Base-by-base conservation (phyloP, 257 asterid species). In the Fraxinus cuspidata region DNA sequence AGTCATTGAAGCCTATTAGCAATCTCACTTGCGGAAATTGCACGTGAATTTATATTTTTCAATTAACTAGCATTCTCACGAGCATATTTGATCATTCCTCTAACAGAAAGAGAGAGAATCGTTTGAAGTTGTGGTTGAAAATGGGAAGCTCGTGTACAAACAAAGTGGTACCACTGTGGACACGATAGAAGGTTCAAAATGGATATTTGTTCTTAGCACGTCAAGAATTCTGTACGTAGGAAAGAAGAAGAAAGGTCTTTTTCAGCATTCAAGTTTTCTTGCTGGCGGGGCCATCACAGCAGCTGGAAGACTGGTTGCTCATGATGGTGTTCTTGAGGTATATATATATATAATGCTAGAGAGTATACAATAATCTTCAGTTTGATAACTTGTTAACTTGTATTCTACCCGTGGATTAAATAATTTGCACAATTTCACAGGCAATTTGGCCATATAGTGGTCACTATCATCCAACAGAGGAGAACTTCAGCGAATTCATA, bases 401-500 rank as follows among this genome's bases (percentile, higher is more conserved):
- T 10, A 15, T 27, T 25, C 11, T 19, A 8, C 1, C 3, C 13
- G 10, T 29, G 11, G 7, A 11, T 28, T 15, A 40, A 72, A 47
- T 53, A 27, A 64, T 63, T 16, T 71, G 34, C 31, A 35, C 77
- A 31, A 34, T 32, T 44, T 31, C 42, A 37, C 83, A 86, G 89
- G 91, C 91, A 53, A 82, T 87, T 76, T 85, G 91, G 91, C 89
- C 91, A 31, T 87, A 87, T 47, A 87, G 91, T 47, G 91, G 91
- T 53, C 91, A 87, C 80, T 87, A 87, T 84, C 91, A 77, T 51
- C 91, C 91, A 23, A 87, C 91, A 0, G 91, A 87, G 76, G 91
- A 87, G 77, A 83, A 87, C 75, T 87, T 87, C 79, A 56, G 63
- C 65, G 91, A 85, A 70, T 87, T 87, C 53, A 80, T 87, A 38